These are phyloP conservation scores for Eucalyptus tenuipes DNA, from an alignment of 345 rosid species.

Conservation along the genomic window DNA sequence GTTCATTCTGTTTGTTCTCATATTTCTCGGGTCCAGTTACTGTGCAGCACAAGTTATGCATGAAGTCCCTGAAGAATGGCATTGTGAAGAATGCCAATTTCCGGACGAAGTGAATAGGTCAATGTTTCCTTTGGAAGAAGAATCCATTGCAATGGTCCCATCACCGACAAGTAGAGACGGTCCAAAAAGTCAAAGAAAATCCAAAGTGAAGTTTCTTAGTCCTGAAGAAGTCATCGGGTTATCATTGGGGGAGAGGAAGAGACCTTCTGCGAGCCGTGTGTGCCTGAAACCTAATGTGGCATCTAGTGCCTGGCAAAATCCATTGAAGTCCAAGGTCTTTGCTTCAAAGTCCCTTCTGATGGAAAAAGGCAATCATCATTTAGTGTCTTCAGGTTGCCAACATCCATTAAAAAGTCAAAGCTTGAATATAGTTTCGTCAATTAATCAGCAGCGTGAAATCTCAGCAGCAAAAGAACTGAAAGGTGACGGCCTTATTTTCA, in stretches of 20 bases:
- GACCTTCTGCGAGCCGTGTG: background rate
- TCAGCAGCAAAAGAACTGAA: background rate
- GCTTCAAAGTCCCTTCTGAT: background rate
- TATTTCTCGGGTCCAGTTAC: background rate
- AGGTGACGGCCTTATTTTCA: background rate
- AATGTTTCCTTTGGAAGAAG: background rate
- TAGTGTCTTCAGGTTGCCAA: background rate
- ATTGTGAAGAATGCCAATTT: background rate
- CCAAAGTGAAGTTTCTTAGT: constrained; percentile 25
- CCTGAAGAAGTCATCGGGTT: constrained; percentile 27
- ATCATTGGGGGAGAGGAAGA: background rate
- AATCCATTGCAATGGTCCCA: background rate
- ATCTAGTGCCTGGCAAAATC: background rate
- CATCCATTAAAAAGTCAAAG: background rate
- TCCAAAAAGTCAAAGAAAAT: constrained; percentile 9
- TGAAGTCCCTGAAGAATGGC: background rate
- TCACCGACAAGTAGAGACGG: background rate
- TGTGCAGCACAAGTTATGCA: background rate
- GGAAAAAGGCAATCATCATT: background rate
- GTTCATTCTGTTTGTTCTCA: background rate
- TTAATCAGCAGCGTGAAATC: background rate
- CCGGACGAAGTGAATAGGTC: background rate
- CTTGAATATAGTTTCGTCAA: background rate
- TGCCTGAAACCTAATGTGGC: background rate
- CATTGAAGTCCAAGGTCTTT: background rate